phyloP scores from a whole-genome alignment of 169 alveolate genomes.

The Cryptosporidium ubiquitum region DNA sequence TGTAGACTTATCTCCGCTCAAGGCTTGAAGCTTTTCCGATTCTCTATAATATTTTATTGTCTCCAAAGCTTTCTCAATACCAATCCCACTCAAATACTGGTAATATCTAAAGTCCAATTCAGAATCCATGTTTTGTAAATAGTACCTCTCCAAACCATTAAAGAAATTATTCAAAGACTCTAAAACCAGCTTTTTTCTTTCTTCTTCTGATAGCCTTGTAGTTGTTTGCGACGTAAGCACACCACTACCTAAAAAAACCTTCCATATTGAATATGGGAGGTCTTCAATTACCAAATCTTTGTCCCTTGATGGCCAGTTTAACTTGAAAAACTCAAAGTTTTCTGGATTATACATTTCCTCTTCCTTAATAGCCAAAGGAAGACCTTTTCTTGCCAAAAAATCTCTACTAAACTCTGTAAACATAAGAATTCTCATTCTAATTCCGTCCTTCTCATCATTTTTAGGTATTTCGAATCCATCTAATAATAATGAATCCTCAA shows the following conservation, averaged over 20 bases:
- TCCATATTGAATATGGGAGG: slow-evolving; percentile 50
- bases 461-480: background rate
- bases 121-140: background rate
- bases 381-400: slow-evolving; percentile 29
- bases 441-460: slow-evolving; percentile 2
- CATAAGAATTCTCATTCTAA: slow-evolving; percentile 27
- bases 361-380: background rate
- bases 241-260: slow-evolving; percentile 11
- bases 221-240: background rate
- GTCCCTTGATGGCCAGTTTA: slow-evolving; percentile 20
- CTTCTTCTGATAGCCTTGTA: slow-evolving; percentile 2
- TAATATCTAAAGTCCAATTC: slow-evolving; percentile 5
- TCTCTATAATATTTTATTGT: slow-evolving; percentile 18
- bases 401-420: slow-evolving; percentile 29
- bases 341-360: slow-evolving; percentile 11
- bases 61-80: slow-evolving; percentile 11
- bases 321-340: slow-evolving; percentile 24
- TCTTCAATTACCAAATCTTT: background rate
- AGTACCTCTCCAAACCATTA: slow-evolving; percentile 33
- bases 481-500: slow-evolving; percentile 16
- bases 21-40: background rate
- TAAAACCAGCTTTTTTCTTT: background rate
- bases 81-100: background rate
- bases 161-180: slow-evolving; percentile 34
- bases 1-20: background rate